phyloP scores from a whole-genome alignment of 441 rosid genomes.

The Eruca vesicaria region DNA sequence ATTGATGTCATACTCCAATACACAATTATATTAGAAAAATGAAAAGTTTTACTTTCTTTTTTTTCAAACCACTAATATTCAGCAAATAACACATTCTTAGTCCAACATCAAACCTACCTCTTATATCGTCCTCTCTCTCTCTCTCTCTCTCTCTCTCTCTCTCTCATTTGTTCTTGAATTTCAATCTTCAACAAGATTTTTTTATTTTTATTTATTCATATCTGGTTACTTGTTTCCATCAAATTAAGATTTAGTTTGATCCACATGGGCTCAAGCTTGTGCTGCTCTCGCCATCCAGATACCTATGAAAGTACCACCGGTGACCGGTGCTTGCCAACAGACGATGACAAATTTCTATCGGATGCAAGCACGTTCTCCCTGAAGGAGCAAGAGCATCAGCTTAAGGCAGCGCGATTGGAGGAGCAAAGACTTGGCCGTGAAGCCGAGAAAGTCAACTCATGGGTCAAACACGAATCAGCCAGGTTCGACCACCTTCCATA shows the following conservation, averaged over 20 bases:
- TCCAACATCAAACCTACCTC: slow-evolving; percentile 16
- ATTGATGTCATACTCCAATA: slow-evolving; percentile 6
- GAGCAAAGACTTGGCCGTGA: slow-evolving; percentile 32
- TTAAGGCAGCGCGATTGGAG: slow-evolving; percentile 20
- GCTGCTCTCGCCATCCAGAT: slow-evolving; percentile 24
- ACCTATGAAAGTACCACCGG: not conserved
- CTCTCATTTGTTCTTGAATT: slow-evolving; percentile 10
- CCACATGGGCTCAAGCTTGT: slow-evolving; percentile 30
- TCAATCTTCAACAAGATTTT: not conserved
- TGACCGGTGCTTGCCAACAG: slow-evolving; percentile 22
- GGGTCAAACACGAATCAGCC: slow-evolving; percentile 36
- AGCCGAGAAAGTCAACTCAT: slow-evolving; percentile 30
- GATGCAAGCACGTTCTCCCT: slow-evolving; percentile 30
- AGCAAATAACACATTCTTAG: slow-evolving; percentile 4
- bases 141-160: not conserved
- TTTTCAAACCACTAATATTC: slow-evolving; percentile 21
- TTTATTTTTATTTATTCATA: not conserved
- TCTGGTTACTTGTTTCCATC: not conserved
- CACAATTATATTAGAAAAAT: not conserved
- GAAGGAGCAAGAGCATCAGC: slow-evolving; percentile 30
- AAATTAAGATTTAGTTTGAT: slow-evolving; percentile 14
- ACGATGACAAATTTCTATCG: slow-evolving; percentile 17
- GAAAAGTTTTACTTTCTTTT: not conserved
- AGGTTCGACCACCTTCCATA: slow-evolving; percentile 30
- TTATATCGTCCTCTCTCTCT: not conserved